Evolutionary conservation across 768 basidiomycete species (phyloP).

Genomic region (Russula griseocarnosa): DNA sequence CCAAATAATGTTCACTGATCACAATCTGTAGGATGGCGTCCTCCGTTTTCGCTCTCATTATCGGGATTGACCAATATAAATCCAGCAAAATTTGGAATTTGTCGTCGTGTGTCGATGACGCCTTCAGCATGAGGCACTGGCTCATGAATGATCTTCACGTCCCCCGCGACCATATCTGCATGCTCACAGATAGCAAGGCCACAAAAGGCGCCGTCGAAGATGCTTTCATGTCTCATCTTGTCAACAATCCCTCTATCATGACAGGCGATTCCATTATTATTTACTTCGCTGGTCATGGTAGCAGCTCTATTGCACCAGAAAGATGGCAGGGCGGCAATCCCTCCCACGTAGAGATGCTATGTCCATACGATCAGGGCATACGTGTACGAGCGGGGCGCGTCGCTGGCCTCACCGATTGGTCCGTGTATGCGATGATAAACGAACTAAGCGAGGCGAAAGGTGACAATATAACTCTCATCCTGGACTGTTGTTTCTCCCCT

Average conservation of each 20-base stretch:
- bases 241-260: slow-evolving; percentile 57
- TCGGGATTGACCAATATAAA: slow-evolving; percentile 69
- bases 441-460: slow-evolving; percentile 57
- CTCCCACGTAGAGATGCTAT: slow-evolving; percentile 53
- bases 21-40: slow-evolving; percentile 35
- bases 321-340: slow-evolving; percentile 53
- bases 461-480: slow-evolving; percentile 63
- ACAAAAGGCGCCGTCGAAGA: slow-evolving; percentile 60
- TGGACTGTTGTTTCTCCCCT: slow-evolving; percentile 60
- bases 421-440: slow-evolving; percentile 55
- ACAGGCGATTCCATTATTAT: slow-evolving; percentile 61
- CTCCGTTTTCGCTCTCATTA: slow-evolving; percentile 59
- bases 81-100: slow-evolving; percentile 59
- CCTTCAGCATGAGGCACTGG: slow-evolving; percentile 55
- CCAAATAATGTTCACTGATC: background rate
- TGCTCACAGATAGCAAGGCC: slow-evolving; percentile 55
- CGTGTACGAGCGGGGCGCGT: slow-evolving; percentile 44
- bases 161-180: slow-evolving; percentile 53
- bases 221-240: slow-evolving; percentile 55
- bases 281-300: slow-evolving; percentile 75
- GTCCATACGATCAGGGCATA: slow-evolving; percentile 63
- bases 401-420: slow-evolving; percentile 65
- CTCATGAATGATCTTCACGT: slow-evolving; percentile 53
- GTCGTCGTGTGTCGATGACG: slow-evolving; percentile 62
- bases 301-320: slow-evolving; percentile 50